These are phyloP conservation scores for Pisolithus microcarpus DNA, from an alignment of 768 basidiomycete species.

Conservation along the genomic window DNA sequence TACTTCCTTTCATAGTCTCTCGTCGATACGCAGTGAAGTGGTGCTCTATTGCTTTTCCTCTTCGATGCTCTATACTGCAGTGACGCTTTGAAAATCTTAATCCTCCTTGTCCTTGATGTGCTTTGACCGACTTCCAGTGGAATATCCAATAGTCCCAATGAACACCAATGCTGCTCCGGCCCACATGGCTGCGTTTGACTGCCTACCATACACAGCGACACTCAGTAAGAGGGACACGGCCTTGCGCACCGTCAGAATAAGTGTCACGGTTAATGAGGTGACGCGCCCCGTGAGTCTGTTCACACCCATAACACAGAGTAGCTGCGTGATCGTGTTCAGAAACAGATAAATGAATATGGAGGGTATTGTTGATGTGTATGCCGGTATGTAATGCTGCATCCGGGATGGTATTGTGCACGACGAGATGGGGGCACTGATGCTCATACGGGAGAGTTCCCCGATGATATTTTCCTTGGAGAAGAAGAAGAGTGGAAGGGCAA, in stretches of 20 bases:
- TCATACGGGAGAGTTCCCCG: conserved; percentile 12
- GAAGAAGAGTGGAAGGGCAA: conserved; percentile 72
- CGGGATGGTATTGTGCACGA: conserved; percentile 6
- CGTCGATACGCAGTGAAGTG: background rate
- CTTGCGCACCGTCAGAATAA: conserved; percentile 76
- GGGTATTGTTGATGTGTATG: conserved; percentile 41
- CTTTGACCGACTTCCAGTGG: conserved; percentile 21
- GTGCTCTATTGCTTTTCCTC: background rate
- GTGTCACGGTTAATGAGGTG: conserved; percentile 67
- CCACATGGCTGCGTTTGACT: conserved; percentile 49
- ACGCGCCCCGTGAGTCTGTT: conserved; percentile 77
- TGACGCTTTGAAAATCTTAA: conserved; percentile 1
- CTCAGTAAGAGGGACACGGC: conserved; percentile 72
- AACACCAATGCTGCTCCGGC: conserved; percentile 61
- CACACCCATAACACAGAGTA: conserved; percentile 82
- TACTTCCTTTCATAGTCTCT: background rate
- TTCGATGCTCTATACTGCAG: background rate
- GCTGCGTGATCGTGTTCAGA: conserved; percentile 76
- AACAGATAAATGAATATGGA: conserved; percentile 54
- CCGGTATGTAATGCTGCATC: background rate
- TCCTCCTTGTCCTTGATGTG: conserved; percentile 20
- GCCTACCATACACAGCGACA: conserved; percentile 43
- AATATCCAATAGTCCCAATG: conserved; percentile 65
- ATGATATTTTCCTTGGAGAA: conserved; percentile 49
- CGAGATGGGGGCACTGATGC: conserved; percentile 9